Conservation (phyloP, 257 asterid genomes). For the Agastache rugosa region DNA sequence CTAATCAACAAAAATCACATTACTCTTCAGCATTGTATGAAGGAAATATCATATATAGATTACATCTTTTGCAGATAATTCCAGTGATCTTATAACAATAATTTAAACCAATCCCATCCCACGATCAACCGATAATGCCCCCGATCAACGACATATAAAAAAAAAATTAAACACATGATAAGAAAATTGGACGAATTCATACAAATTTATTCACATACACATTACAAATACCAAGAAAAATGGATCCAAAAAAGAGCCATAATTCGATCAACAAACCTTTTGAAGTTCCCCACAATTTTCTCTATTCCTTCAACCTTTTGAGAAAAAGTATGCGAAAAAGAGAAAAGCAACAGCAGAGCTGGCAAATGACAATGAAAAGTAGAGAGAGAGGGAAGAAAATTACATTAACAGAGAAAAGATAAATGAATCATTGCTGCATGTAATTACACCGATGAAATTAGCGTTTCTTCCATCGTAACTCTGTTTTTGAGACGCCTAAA, state of each 20-base stretch:
- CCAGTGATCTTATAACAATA: background rate
- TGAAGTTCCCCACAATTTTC: slow-evolving; percentile 33
- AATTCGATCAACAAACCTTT: slow-evolving; percentile 38
- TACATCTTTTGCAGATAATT: slow-evolving; percentile 29
- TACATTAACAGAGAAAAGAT: slow-evolving; percentile 29
- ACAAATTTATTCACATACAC: background rate
- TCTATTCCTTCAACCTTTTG: no score
- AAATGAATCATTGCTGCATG: slow-evolving; percentile 42
- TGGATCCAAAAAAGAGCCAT: slow-evolving; percentile 13
- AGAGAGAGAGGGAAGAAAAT: slow-evolving; percentile 9
- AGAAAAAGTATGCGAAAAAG: slow-evolving; percentile 13
- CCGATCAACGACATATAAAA: slow-evolving; percentile 36
- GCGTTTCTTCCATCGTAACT: slow-evolving; percentile 5
- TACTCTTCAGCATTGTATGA: slow-evolving; percentile 37
- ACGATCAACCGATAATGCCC: slow-evolving; percentile 11
- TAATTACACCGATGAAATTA: slow-evolving; percentile 27
- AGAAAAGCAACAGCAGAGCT: slow-evolving; percentile 43
- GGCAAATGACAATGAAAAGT: slow-evolving; percentile 42
- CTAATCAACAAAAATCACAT: slow-evolving; percentile 20
- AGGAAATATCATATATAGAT: slow-evolving; percentile 10
- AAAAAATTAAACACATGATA: slow-evolving; percentile 4
- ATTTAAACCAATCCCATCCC: slow-evolving; percentile 17
- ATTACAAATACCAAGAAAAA: background rate
- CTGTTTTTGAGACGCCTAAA: background rate
- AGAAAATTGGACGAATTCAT: slow-evolving; percentile 3